Conservation (phyloP, 352 stramenopile genomes). For the Albugo laibachii region DNA sequence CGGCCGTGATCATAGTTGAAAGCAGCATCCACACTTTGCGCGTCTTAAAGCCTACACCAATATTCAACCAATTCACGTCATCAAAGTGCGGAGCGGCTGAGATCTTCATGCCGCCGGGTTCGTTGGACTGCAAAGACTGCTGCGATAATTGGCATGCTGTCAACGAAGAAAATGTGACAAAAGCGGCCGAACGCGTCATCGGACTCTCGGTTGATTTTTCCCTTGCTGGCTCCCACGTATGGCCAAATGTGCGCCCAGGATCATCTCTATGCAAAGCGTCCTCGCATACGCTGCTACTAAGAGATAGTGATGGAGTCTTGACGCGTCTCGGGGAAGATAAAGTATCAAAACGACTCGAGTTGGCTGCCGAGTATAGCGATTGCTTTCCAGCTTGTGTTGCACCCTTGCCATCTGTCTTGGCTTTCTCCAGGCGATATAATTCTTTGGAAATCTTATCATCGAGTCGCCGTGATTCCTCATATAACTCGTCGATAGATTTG, state of each 20-base stretch:
- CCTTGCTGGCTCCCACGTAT: constrained; percentile 25
- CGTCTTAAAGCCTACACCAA: constrained; percentile 31
- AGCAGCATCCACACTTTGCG: constrained; percentile 26
- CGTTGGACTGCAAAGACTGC: constrained; percentile 36
- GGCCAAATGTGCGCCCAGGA: constrained; percentile 7
- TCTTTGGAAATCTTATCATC: constrained; percentile 22
- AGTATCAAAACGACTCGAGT: not conserved
- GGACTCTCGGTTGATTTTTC: constrained; percentile 25
- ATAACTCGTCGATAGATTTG: constrained; percentile 43
- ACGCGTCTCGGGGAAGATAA: not conserved
- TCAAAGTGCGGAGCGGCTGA: constrained; percentile 26
- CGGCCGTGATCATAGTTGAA: constrained; percentile 25
- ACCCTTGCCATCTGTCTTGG: constrained; percentile 24
- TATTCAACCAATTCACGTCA: constrained; percentile 64
- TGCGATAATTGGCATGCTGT: constrained; percentile 48
- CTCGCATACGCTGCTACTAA: constrained; percentile 11
- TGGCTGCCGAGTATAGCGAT: not conserved
- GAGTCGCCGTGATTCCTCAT: constrained; percentile 26
- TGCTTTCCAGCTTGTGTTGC: constrained; percentile 10
- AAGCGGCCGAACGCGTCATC: constrained; percentile 45
- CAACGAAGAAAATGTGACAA: constrained; percentile 60
- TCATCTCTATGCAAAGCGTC: constrained; percentile 6
- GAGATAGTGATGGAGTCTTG: not conserved
- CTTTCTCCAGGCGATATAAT: constrained; percentile 12
- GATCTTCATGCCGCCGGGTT: constrained; percentile 31